Conservation (phyloP, 306 rosid genomes). For the Quillaja saponaria region DNA sequence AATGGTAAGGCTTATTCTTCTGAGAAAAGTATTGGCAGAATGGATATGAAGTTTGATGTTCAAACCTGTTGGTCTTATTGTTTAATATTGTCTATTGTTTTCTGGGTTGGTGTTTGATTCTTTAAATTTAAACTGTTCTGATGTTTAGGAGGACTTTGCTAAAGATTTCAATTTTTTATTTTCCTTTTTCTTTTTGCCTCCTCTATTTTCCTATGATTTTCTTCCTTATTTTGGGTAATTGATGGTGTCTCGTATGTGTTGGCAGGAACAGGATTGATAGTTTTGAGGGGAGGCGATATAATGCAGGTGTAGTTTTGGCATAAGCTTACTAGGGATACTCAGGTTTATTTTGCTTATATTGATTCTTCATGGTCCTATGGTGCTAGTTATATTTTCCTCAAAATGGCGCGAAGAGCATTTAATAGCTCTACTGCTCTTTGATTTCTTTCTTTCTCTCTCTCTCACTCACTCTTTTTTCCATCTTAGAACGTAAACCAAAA, state of each 20-base stretch:
- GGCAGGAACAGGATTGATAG: constrained; percentile 57
- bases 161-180: neutral
- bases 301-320: constrained; percentile 21
- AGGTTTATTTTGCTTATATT: constrained; percentile 46
- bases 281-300: constrained; percentile 19
- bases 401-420: constrained; percentile 40
- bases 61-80: neutral
- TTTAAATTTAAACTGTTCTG: neutral
- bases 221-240: constrained; percentile 23
- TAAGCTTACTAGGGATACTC: constrained; percentile 39
- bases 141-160: neutral
- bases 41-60: constrained; percentile 13
- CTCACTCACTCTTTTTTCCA: neutral
- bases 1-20: constrained; percentile 44
- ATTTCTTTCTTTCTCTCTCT: neutral
- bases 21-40: constrained; percentile 11
- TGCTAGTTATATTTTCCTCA: constrained; percentile 44
- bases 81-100: neutral
- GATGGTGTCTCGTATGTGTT: constrained; percentile 29
- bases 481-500: constrained; percentile 30
- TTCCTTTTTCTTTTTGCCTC: neutral
- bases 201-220: neutral
- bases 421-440: constrained; percentile 22
- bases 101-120: neutral
- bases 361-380: constrained; percentile 36